phyloP scores from a whole-genome alignment of 805 yeast species.

The Teunomyces atbi region DNA sequence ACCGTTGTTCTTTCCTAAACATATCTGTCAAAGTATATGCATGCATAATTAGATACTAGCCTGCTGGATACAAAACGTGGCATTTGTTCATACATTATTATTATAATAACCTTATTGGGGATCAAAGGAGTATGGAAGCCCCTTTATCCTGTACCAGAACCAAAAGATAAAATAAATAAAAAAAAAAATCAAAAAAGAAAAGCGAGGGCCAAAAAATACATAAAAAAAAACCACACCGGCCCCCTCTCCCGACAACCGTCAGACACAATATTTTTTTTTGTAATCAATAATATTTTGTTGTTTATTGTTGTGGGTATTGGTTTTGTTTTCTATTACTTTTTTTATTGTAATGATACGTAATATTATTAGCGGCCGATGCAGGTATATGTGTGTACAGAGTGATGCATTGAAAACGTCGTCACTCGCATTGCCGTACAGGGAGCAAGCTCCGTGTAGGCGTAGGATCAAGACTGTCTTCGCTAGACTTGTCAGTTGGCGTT shows the following conservation, averaged over 20 bases:
- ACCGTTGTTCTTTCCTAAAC: no score
- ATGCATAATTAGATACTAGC: no score
- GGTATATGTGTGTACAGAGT: neutral
- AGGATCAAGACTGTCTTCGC: neutral
- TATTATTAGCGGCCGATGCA: neutral
- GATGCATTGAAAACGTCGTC: neutral
- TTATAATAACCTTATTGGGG: no score
- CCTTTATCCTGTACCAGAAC: no score
- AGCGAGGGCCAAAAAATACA: neutral
- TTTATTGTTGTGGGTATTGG: neutral
- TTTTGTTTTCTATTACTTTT: neutral
- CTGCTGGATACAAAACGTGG: no score
- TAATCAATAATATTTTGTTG: neutral
- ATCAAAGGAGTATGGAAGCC: no score
- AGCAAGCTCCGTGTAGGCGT: neutral
- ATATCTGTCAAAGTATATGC: no score
- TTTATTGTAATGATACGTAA: neutral
- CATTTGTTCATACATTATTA: no score
- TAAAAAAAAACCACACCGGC: neutral
- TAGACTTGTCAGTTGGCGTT: conserved; percentile 20
- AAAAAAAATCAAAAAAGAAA: neutral
- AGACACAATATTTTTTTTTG: neutral
- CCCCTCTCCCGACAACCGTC: neutral
- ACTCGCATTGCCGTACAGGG: neutral
- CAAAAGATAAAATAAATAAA: no score